Base-by-base conservation (phyloP, 139 green algal species). In the Chlorella sp. region DNA sequence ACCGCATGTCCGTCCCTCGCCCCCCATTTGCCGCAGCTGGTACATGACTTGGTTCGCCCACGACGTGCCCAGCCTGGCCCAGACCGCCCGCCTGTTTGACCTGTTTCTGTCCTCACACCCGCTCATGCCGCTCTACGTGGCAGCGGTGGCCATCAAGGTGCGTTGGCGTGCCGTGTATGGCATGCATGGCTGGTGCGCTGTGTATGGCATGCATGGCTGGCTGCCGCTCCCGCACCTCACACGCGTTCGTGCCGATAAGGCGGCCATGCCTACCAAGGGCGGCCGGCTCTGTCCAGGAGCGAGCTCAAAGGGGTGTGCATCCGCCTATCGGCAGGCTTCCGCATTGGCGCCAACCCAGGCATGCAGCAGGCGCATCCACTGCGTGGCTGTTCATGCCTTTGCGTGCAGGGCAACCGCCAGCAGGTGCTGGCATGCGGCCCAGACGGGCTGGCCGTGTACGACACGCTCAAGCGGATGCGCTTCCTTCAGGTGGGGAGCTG, bases 1-100 rank as follows among this genome's bases (percentile, higher is more conserved):
- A n/a, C n/a, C n/a, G n/a, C n/a, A n/a, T n/a, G n/a, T n/a, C n/a
- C n/a, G n/a, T n/a, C n/a, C n/a, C n/a, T n/a, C n/a, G n/a, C n/a
- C n/a, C n/a, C n/a, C n/a, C n/a, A n/a, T n/a, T n/a, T n/a, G n/a
- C n/a, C n/a, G 77, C 34, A 90, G 85, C 76, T 95, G 93, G 93
- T 85, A 92, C 75, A 95, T 98, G 76, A 98, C 95, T 34, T 98
- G 96, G 95, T 98, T 98, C 88, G 88, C 94, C 0, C 95, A 97
- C 86, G 92, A 96, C 74, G 81, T 96, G 51, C 78, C 81, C 28
- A 65, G 62, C 40, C 87, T 96, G 87, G 46, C 82, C 17, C 69
- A 93, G 44, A 87, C 88, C 0, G 88, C 90, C 19, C 90, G 96
- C 24, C 90, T 98, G 28, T 98, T 97, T 82, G 96, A 98, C 90